Base-by-base conservation (phyloP, 2,329 filamentous ascomycete species). In the Fusarium napiforme region DNA sequence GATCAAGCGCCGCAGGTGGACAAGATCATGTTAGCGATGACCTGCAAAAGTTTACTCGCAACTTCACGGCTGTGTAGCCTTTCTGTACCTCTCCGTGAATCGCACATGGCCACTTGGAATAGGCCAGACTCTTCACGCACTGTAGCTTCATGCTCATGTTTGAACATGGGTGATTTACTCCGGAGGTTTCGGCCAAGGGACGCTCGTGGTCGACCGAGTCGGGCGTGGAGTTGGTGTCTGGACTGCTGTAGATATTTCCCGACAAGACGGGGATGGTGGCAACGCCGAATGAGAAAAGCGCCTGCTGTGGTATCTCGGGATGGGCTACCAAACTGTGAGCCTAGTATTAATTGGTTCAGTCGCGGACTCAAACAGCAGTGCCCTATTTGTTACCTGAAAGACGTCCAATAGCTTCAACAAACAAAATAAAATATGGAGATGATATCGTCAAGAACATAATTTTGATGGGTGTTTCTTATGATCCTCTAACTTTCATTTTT, bases 241-340 rank as follows among this genome's bases (percentile, higher is more conserved):
- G 72, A 77, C 53, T 79, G 76, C 49, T 70, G 69, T 36, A 59
- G 43, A 49, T 75, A 75, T 49, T 60, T 58, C 23, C 75, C 77
- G 4, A 79, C 71, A 18, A 67, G 72, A 49, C 64, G 64, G 56
- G 50, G 57, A 30, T 77, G 76, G 63, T 79, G 78, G 77, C 45
- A 53, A 34, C 40, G 43, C 32, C 14, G 49, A 50, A 12, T 60
- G 11, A 30, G 34, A 43, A 45, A 39, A 32, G 58, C 39, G 11
- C 36, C 7, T 39, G 11, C 19, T 59, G 6, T 18, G 21, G 32
- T 30, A 43, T 19, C 43, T 3, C 12, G 12, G 16, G 26, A 16
- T 47, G 26, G 39, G 23, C 23, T 62, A 18, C 11, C 23, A 36
- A 46, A 28, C 49, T 34, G 26, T 73, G 71, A 64, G 9, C 32